Conservation (phyloP, 83 land plant genomes). For the Picea engelmannii region DNA sequence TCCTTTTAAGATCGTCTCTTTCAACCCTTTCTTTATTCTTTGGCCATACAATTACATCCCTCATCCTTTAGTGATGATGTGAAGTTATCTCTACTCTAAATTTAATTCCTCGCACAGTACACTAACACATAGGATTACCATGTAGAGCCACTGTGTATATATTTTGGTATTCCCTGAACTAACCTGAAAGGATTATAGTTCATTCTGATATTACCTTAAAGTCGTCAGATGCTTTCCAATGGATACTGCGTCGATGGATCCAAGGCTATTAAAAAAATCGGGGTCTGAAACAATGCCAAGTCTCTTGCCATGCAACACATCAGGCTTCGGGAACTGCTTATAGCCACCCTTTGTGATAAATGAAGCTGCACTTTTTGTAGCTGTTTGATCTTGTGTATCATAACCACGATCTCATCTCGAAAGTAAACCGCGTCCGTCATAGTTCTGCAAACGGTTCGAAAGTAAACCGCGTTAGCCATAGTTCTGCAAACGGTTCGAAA, state of each 20-base stretch:
- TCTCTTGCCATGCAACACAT: slow-evolving; percentile 58
- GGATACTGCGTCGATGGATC: slow-evolving; percentile 6
- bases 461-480: too few species aligned
- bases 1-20: too few species aligned
- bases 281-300: slow-evolving; percentile 38
- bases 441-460: slow-evolving; percentile 66
- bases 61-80: too few species aligned
- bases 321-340: slow-evolving; percentile 42
- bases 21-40: too few species aligned
- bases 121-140: too few species aligned
- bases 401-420: slow-evolving; percentile 63
- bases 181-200: background rate
- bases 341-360: slow-evolving; percentile 60
- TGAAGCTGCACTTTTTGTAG: slow-evolving; percentile 32
- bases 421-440: slow-evolving; percentile 61
- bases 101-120: too few species aligned
- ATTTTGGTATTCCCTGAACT: too few species aligned
- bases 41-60: too few species aligned
- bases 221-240: slow-evolving; percentile 35
- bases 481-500: too few species aligned
- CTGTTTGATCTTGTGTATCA: slow-evolving; percentile 41
- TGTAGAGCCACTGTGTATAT: too few species aligned
- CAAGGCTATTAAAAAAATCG: background rate
- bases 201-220: slow-evolving; percentile 20
- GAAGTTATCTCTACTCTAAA: too few species aligned